Evolutionary conservation across 768 basidiomycete species (phyloP).

Genomic region (Leucocoprinus sp.): DNA sequence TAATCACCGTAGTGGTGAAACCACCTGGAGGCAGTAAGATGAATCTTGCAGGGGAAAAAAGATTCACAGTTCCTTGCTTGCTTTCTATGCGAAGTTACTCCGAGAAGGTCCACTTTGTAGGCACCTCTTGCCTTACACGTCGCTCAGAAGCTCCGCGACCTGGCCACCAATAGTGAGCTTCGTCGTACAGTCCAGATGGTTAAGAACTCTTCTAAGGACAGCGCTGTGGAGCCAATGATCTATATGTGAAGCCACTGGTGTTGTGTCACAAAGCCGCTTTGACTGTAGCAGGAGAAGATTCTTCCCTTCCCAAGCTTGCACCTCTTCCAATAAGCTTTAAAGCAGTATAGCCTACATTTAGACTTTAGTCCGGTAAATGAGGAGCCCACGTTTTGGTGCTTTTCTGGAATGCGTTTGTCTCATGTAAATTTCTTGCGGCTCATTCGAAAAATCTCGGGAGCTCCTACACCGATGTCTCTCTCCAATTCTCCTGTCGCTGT

Average conservation of each 20-base stretch:
- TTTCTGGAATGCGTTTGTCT: neutral
- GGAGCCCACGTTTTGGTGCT: neutral
- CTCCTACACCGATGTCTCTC: too few species aligned
- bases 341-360: neutral
- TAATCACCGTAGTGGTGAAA: too few species aligned
- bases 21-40: neutral
- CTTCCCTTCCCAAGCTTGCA: neutral
- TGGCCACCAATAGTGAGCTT: neutral
- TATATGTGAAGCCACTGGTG: neutral
- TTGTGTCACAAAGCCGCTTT: neutral
- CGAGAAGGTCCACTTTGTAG: neutral
- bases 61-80: neutral
- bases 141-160: neutral
- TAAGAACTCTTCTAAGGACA: neutral
- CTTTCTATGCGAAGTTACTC: constrained; percentile 3
- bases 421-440: too few species aligned
- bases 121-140: constrained; percentile 1
- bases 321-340: neutral
- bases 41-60: neutral
- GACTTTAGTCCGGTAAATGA: neutral
- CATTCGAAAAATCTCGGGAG: too few species aligned
- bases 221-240: neutral
- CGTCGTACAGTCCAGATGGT: neutral
- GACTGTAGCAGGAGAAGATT: neutral
- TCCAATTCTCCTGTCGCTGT: too few species aligned